These are phyloP conservation scores for Macadamia tetraphylla DNA, from an alignment of 164 flowering plant species.

Conservation along the genomic window DNA sequence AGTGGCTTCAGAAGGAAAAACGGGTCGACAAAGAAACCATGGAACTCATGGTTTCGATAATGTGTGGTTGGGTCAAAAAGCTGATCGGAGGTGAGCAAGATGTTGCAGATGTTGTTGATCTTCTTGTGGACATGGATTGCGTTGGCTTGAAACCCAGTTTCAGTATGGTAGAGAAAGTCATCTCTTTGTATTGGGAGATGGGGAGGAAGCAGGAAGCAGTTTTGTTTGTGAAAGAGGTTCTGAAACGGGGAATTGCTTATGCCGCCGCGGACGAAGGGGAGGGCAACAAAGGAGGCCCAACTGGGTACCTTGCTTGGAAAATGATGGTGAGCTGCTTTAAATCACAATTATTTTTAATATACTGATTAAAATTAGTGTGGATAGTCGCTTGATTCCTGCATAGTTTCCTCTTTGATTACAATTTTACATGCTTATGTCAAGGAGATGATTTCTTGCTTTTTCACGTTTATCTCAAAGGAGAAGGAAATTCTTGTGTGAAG, in stretches of 20 bases:
- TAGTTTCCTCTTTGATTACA: too few relatives aligned
- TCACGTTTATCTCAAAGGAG: background rate
- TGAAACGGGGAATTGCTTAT: slow-evolving; percentile 44
- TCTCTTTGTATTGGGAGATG: slow-evolving; percentile 78
- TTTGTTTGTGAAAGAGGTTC: slow-evolving; percentile 69
- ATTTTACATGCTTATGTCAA: too few relatives aligned
- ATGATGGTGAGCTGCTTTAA: slow-evolving; percentile 61
- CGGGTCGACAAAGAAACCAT: slow-evolving; percentile 84
- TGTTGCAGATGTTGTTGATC: slow-evolving; percentile 69
- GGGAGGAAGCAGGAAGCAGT: slow-evolving; percentile 57
- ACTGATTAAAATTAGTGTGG: too few relatives aligned
- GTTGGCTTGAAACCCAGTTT: slow-evolving; percentile 79
- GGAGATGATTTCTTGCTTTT: background rate
- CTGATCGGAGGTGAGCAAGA: slow-evolving; percentile 49
- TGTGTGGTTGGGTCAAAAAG: slow-evolving; percentile 89
- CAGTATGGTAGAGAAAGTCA: slow-evolving; percentile 89
- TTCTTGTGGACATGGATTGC: slow-evolving; percentile 90
- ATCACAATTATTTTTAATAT: background rate
- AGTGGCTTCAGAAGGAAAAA: slow-evolving; percentile 83
- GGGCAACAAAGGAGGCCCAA: slow-evolving; percentile 71
- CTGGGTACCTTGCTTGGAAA: slow-evolving; percentile 95
- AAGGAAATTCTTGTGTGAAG: background rate
- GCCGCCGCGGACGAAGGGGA: slow-evolving; percentile 33
- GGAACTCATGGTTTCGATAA: slow-evolving; percentile 93
- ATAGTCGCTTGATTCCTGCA: too few relatives aligned